Evolutionary conservation across 768 basidiomycete species (phyloP).

Genomic region (Astraeus odoratus): DNA sequence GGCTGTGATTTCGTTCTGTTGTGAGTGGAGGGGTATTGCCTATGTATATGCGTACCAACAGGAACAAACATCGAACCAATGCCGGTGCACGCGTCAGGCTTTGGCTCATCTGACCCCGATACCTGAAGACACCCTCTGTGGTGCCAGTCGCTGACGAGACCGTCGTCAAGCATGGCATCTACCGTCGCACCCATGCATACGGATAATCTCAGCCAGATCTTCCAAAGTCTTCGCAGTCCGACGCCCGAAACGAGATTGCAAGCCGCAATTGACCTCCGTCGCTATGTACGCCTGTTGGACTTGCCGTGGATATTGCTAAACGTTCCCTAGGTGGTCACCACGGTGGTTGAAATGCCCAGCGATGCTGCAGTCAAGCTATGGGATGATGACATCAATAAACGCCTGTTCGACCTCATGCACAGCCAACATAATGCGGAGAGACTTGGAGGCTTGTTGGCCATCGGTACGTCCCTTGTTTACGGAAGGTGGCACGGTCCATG

Average conservation of each 20-base stretch:
- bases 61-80: slow-evolving; percentile 21
- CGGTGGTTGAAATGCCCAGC: slow-evolving; percentile 73
- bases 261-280: slow-evolving; percentile 65
- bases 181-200: slow-evolving; percentile 48
- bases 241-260: slow-evolving; percentile 57
- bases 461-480: slow-evolving; percentile 45
- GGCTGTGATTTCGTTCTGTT: too few relatives aligned
- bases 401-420: slow-evolving; percentile 78
- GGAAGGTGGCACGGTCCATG: slow-evolving; percentile 2
- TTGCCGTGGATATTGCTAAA: slow-evolving; percentile 6
- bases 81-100: too few relatives aligned
- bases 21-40: too few relatives aligned
- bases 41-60: too few relatives aligned
- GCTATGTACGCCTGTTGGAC: slow-evolving; percentile 49
- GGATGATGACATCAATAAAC: slow-evolving; percentile 77
- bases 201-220: slow-evolving; percentile 61
- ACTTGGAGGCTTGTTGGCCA: slow-evolving; percentile 81
- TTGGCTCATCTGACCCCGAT: too few relatives aligned
- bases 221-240: slow-evolving; percentile 57
- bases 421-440: slow-evolving; percentile 73
- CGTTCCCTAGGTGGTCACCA: slow-evolving; percentile 53
- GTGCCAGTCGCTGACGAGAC: slow-evolving; percentile 4
- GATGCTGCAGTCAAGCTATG: slow-evolving; percentile 77
- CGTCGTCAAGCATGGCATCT: slow-evolving; percentile 49
- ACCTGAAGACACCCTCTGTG: not conserved